phyloP scores from a whole-genome alignment of 228 moss, liverwort and hornwort genomes.

The Sphagnum magellanicum region DNA sequence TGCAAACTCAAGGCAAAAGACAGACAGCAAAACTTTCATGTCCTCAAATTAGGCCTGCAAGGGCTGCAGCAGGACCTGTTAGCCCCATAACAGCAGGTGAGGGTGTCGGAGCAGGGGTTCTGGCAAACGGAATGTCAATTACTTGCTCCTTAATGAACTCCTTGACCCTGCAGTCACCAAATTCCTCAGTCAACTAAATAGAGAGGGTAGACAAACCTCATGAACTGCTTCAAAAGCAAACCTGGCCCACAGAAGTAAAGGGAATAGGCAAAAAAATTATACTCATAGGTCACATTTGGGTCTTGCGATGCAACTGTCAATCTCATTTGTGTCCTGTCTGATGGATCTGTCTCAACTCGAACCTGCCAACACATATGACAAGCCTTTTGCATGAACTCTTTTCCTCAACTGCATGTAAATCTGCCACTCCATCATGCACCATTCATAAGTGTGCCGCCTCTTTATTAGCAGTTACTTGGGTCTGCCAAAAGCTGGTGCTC shows the following conservation, averaged over 20 bases:
- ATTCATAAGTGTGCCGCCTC: too few species aligned
- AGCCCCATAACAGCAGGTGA: constrained; percentile 55
- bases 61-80: constrained; percentile 81
- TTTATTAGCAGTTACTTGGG: too few species aligned
- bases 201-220: not conserved
- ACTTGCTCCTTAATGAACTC: constrained; percentile 90
- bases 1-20: too few species aligned
- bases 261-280: constrained; percentile 11
- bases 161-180: constrained; percentile 51
- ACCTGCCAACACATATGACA: constrained; percentile 30
- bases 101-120: constrained; percentile 27
- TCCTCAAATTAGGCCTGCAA: constrained; percentile 69
- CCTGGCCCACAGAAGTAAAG: not conserved
- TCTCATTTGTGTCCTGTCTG: constrained; percentile 90
- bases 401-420: not conserved
- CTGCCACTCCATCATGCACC: too few species aligned
- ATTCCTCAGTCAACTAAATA: too few species aligned
- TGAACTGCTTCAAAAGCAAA: not conserved
- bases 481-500: too few species aligned
- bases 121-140: constrained; percentile 46
- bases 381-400: not conserved
- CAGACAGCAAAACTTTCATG: not conserved
- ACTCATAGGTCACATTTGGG: constrained; percentile 80
- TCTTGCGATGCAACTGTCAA: constrained; percentile 85
- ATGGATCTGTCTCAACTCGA: constrained; percentile 91